Conservation (phyloP, 176 grass and related monocot genomes). For the Oryza australiensis region DNA sequence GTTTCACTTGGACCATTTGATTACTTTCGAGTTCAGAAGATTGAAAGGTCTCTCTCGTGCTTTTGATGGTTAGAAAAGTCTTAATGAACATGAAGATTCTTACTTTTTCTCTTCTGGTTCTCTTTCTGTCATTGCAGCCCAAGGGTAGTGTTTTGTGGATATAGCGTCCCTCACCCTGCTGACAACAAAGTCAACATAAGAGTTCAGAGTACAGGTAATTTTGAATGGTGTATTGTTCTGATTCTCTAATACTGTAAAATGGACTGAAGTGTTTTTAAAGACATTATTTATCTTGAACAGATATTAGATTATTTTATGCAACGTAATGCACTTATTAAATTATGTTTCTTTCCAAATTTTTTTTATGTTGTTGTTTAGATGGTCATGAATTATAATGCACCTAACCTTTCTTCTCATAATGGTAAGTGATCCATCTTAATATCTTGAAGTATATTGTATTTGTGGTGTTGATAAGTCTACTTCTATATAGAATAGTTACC, state of each 20-base stretch:
- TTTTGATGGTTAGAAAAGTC: background rate
- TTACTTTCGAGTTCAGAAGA: background rate
- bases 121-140: conserved; percentile 48
- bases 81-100: background rate
- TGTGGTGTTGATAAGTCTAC: background rate
- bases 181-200: conserved; percentile 91
- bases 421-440: background rate
- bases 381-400: background rate
- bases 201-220: conserved; percentile 75
- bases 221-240: background rate
- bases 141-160: conserved; percentile 86
- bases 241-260: background rate
- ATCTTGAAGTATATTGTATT: background rate
- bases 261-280: background rate
- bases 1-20: background rate
- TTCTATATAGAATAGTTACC: background rate
- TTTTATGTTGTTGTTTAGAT: background rate
- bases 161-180: conserved; percentile 85
- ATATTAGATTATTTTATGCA: background rate
- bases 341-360: background rate
- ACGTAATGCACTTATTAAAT: background rate
- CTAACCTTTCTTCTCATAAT: background rate
- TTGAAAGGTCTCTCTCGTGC: background rate
- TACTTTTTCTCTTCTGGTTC: conserved; percentile 4
- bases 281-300: background rate